Evolutionary conservation across 2,329 filamentous ascomycete genomes (phyloP).

Genomic region (Bipolaris bicolor): DNA sequence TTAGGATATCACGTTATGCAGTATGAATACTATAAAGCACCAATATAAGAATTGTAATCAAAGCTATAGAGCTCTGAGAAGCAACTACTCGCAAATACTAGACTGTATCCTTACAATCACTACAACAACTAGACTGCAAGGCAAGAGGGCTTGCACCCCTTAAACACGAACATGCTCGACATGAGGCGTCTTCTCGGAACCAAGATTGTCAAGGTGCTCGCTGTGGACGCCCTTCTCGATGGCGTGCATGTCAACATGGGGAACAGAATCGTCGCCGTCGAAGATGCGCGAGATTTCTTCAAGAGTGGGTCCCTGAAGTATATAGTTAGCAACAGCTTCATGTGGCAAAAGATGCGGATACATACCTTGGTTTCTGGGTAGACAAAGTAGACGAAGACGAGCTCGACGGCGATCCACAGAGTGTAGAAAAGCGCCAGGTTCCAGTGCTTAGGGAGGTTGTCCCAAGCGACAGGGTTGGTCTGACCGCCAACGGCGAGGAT

Average conservation of each 20-base stretch:
- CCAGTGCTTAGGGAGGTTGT: slow-evolving; percentile 62
- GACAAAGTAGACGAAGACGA: slow-evolving; percentile 61
- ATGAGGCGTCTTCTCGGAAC: slow-evolving; percentile 24
- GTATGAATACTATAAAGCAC: not conserved
- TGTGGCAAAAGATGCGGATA: not conserved
- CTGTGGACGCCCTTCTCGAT: slow-evolving; percentile 29
- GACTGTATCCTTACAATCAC: not conserved
- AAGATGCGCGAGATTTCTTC: slow-evolving; percentile 74
- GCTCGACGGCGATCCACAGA: slow-evolving; percentile 64
- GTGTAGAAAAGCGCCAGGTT: slow-evolving; percentile 71
- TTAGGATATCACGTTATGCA: too few relatives aligned
- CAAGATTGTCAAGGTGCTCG: slow-evolving; percentile 20
- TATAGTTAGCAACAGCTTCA: not conserved
- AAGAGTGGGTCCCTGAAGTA: slow-evolving; percentile 64
- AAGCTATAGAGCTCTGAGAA: not conserved
- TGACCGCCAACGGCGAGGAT: slow-evolving; percentile 66
- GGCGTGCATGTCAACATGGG: slow-evolving; percentile 31
- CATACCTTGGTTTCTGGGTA: slow-evolving; percentile 60
- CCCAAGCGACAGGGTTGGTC: slow-evolving; percentile 68
- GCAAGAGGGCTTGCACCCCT: not conserved
- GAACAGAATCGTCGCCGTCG: slow-evolving; percentile 63
- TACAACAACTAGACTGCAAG: not conserved
- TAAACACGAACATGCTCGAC: slow-evolving; percentile 23
- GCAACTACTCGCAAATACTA: not conserved
- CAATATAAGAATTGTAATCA: not conserved